A percentile compares a stretch with the other conserved stretches of the same genome.
Evolutionary conservation across 2,329 filamentous ascomycete species (phyloP).

Genomic region (Hortaea werneckii): DNA sequence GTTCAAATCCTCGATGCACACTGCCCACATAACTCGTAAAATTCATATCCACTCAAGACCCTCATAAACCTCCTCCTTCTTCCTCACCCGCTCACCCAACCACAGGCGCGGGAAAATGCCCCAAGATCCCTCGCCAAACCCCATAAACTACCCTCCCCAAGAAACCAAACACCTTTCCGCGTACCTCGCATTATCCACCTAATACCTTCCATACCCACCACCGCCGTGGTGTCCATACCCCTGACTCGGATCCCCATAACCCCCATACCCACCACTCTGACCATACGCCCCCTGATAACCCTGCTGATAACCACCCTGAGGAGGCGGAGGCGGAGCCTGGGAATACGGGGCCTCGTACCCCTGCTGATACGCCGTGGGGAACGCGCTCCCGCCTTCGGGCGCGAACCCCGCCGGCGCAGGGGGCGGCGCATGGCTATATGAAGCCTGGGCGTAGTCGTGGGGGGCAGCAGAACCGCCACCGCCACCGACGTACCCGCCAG

Average conservation of each 20-base stretch:
- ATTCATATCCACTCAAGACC: no score
- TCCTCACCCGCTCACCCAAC: no score
- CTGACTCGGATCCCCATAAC: neutral
- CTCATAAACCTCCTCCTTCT: no score
- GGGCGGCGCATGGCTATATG: slow-evolving; percentile 13
- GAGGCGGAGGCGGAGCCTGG: slow-evolving; percentile 15
- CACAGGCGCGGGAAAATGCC: no score
- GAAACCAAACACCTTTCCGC: no score
- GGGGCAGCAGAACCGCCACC: neutral
- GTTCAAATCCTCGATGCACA: no score
- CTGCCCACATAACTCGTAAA: no score
- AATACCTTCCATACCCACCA: slow-evolving; percentile 8
- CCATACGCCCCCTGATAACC: slow-evolving; percentile 4
- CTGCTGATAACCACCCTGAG: slow-evolving; percentile 8
- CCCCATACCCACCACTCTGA: slow-evolving; percentile 9
- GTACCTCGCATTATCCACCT: no score
- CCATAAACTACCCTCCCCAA: no score
- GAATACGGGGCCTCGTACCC: slow-evolving; percentile 25
- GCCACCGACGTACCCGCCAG: no score
- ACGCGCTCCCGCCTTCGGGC: slow-evolving; percentile 18
- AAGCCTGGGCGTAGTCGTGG: slow-evolving; percentile 9
- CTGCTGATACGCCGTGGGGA: slow-evolving; percentile 25
- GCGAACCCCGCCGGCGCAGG: slow-evolving; percentile 19
- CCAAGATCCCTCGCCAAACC: no score
- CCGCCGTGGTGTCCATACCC: slow-evolving; percentile 6